Evolutionary conservation across 75 land plant species (phyloP).

Genomic region (Selaginella tamariscina): DNA sequence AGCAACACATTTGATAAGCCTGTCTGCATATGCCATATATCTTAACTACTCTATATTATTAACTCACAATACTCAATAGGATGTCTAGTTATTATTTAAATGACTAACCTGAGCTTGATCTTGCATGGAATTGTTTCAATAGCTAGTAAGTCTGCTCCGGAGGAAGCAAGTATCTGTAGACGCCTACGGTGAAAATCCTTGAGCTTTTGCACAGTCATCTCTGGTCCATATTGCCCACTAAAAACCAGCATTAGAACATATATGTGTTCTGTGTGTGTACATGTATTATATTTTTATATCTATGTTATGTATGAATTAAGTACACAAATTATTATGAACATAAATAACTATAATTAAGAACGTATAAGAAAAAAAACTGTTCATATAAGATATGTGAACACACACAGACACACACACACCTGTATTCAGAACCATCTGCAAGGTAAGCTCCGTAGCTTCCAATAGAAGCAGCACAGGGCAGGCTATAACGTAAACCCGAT

Average conservation of each 20-base stretch:
- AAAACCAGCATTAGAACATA: too few species aligned
- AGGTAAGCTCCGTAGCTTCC: slow-evolving; percentile 14
- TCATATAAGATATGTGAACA: background rate
- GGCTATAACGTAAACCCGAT: background rate
- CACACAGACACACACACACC: background rate
- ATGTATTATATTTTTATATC: too few species aligned
- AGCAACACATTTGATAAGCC: too few species aligned
- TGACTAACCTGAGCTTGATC: slow-evolving; percentile 7
- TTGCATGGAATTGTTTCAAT: slow-evolving; percentile 13
- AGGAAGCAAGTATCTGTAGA: background rate
- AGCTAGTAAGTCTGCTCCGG: slow-evolving; percentile 7
- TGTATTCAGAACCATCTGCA: slow-evolving; percentile 15
- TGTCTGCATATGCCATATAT: too few species aligned
- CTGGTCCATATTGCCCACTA: slow-evolving; percentile 8
- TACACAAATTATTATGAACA: too few species aligned
- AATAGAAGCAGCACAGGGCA: slow-evolving; percentile 3
- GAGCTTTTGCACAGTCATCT: background rate
- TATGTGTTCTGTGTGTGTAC: too few species aligned
- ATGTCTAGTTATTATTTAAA: too few species aligned
- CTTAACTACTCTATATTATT: too few species aligned
- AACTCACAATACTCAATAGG: too few species aligned
- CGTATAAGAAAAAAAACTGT: too few species aligned
- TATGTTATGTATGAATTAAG: too few species aligned
- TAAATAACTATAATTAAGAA: too few species aligned
- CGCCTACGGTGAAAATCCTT: slow-evolving; percentile 7